phyloP scores from a whole-genome alignment of 2,329 filamentous ascomycete species.

The Immersiporthe knoxdaviesiana region DNA sequence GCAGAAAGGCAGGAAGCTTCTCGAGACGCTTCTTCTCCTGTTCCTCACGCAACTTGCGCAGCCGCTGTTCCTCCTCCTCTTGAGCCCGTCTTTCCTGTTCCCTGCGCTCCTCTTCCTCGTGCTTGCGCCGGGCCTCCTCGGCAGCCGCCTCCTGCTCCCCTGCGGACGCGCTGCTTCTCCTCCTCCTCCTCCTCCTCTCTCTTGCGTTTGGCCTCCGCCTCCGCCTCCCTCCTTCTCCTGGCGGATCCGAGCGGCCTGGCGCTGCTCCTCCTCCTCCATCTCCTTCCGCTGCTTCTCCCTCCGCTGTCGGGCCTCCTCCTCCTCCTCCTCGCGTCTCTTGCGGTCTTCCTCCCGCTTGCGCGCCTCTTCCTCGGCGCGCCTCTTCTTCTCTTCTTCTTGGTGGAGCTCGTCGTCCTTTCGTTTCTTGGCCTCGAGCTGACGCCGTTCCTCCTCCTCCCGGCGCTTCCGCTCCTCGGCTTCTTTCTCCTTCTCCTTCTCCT shows the following conservation, averaged over 20 bases:
- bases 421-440: slow-evolving; percentile 30
- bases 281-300: slow-evolving; percentile 40
- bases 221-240: slow-evolving; percentile 58
- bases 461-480: slow-evolving; percentile 36
- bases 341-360: slow-evolving; percentile 39
- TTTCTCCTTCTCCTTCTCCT: slow-evolving; percentile 39
- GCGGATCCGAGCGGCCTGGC: slow-evolving; percentile 51
- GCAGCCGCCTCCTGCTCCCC: slow-evolving; percentile 54
- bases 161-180: slow-evolving; percentile 48
- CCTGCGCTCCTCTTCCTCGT: slow-evolving; percentile 56
- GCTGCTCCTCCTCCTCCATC: slow-evolving; percentile 49
- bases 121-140: slow-evolving; percentile 52
- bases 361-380: slow-evolving; percentile 38
- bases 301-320: slow-evolving; percentile 38
- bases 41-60: slow-evolving; percentile 55
- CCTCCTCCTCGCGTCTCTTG: slow-evolving; percentile 41
- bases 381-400: slow-evolving; percentile 35
- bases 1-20: slow-evolving; percentile 62
- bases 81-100: slow-evolving; percentile 54
- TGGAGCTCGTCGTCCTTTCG: slow-evolving; percentile 41
- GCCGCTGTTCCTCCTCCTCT: slow-evolving; percentile 44
- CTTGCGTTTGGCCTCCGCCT: slow-evolving; percentile 53
- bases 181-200: slow-evolving; percentile 47
- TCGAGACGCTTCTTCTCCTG: slow-evolving; percentile 58
- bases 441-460: slow-evolving; percentile 33